Base-by-base conservation (phyloP, 306 rosid genomes). In the Trifolium subterraneum region DNA sequence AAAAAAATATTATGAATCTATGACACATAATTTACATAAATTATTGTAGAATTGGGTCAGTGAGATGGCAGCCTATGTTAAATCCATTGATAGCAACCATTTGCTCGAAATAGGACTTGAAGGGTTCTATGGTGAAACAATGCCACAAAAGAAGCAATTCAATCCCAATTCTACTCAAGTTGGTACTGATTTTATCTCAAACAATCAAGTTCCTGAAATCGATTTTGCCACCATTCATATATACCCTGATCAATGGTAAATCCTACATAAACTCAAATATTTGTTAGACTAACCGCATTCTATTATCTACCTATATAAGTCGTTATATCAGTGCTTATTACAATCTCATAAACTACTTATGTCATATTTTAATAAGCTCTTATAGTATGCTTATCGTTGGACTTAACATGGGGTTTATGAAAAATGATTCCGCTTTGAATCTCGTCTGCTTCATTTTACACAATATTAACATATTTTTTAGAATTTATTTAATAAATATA, bases 111-210 rank as follows among this genome's bases (percentile, higher is more conserved):
- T 85, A 5, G 84, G 88, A 2, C 80, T 81, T 18, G 88, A 85
- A 82, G 88, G 86, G 0, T 82, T 82, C 22, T 76, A 85, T 2
- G 86, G 84, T 52, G 68, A 85, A 67, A 54, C 83, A 12, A 45
- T 6, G 29, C 6, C 19, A 1, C 10, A 6, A 59, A 27, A 27
- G 63, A 27, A 27, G 63, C 16, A 23, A 5, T 27, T 23, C 1
- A 56, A 56, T 59, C 65, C 41, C 39, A 7, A 7, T 11, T 59
- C 19, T 59, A 1, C 15, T 12, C 15, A 48, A 78, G 73, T 61
- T 59, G 86, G 86, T 56, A 81, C 86, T 19, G 85, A 81, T 81
- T 84, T 84, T 60, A 81, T 84, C 15, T 42, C 81, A 9, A 84
- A 84, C 65, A 84, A 81, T 29, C 85, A 50, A 68, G 41, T 84